These are phyloP conservation scores for Aspergillus avenaceus DNA, from an alignment of 495 filamentous ascomycete genomes.

Conservation along the genomic window DNA sequence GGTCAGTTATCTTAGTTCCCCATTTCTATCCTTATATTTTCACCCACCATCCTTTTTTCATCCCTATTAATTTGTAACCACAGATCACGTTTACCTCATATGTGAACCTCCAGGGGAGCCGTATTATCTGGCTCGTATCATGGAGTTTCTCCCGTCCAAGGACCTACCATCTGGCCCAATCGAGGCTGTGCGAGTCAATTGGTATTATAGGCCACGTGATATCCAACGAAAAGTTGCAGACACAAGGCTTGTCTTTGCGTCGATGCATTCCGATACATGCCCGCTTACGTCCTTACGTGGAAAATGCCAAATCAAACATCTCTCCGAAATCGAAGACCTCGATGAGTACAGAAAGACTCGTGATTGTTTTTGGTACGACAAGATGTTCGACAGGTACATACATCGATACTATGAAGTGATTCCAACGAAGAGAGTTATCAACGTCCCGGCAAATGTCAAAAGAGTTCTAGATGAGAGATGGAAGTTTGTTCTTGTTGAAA, in stretches of 20 bases:
- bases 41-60: slow-evolving; percentile 1
- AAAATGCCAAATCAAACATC: slow-evolving; percentile 84
- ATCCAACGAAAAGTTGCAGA: slow-evolving; percentile 89
- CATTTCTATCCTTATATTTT: slow-evolving; percentile 12
- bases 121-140: slow-evolving; percentile 94
- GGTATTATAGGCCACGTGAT: slow-evolving; percentile 96
- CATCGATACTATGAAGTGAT: slow-evolving; percentile 97
- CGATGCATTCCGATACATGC: slow-evolving; percentile 97
- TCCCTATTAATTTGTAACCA: slow-evolving; percentile 16
- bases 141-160: slow-evolving; percentile 88
- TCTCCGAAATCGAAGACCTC: slow-evolving; percentile 76
- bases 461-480: slow-evolving; percentile 92
- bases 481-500: slow-evolving; percentile 92
- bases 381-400: slow-evolving; percentile 96
- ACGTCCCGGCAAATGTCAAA: slow-evolving; percentile 90
- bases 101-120: slow-evolving; percentile 98
- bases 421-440: slow-evolving; percentile 86
- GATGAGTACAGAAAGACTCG: slow-evolving; percentile 77
- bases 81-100: slow-evolving; percentile 95
- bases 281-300: slow-evolving; percentile 88
- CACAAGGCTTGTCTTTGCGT: slow-evolving; percentile 83
- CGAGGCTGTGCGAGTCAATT: slow-evolving; percentile 89
- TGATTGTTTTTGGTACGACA: slow-evolving; percentile 94
- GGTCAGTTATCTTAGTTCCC: slow-evolving; percentile 55
- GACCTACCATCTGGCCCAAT: slow-evolving; percentile 69